Base-by-base conservation (phyloP, 148 eudicot genomes). In the Amaranthus palmeri region DNA sequence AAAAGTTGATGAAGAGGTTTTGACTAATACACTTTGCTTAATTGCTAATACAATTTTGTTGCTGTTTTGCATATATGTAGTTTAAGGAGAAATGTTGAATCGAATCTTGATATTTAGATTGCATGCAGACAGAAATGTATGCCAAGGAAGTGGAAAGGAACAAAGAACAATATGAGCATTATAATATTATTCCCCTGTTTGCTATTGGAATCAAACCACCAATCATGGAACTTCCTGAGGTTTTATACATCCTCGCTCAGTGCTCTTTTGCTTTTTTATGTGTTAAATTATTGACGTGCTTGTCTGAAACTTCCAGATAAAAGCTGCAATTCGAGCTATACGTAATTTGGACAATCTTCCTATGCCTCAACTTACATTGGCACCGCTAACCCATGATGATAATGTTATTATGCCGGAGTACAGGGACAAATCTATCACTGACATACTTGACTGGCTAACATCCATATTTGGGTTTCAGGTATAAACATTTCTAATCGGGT, bases 151-250 rank as follows among this genome's bases (percentile, higher is more conserved):
- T 95, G 65, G 96, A 88, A 80, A 85, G 85, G 84, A 95, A 88
- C 77, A 87, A 66, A 75, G 92, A 84, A 61, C 92, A 88, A 67
- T 74, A 82, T 75, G 89, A 77, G 79, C 96, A 88, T 81, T 92
- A 88, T 67, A 95, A 95, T 80, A 92, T 95, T 86, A 93, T 95
- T 66, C 99, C 99, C 15, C 72, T 95, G 80, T 81, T 82, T 78
- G 87, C 92, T 72, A 81, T 90, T 74, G 90, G 88, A 47, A 86
- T 88, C 62, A 90, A 90, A 77, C 97, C 97, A 73, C 89, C 92
- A 56, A 92, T 95, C 41, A 91, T 95, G 99, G 89, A 95, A 80
- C 89, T 92, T 77, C 92, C 99, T 10, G 99, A 95, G 99, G 99
- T 95, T 73, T 65, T 60, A 54, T 65, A 65, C 13, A 36, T 57